These are phyloP conservation scores for Luvunga scandens DNA, from an alignment of 345 rosid species.

Conservation along the genomic window DNA sequence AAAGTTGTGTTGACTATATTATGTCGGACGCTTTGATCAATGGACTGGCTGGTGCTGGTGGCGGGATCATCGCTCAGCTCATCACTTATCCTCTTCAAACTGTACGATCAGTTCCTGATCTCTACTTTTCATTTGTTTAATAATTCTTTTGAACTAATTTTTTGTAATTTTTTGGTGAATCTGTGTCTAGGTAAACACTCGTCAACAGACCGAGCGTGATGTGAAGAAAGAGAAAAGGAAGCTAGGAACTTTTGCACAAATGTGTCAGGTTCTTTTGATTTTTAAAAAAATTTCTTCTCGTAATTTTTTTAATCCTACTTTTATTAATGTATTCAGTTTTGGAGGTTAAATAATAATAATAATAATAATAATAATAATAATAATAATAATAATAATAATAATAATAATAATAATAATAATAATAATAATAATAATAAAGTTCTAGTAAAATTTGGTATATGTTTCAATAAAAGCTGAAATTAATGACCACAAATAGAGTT, in stretches of 20 bases:
- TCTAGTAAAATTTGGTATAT: neutral
- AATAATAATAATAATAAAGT: too few species aligned
- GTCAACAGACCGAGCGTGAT: constrained; percentile 97
- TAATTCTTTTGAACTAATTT: neutral
- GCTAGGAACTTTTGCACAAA: constrained; percentile 67
- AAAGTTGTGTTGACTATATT: constrained; percentile 35
- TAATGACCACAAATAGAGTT: neutral
- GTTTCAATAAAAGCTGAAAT: neutral
- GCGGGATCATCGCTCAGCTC: constrained; percentile 96
- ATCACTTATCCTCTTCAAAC: constrained; percentile 95
- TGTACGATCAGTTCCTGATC: constrained; percentile 32
- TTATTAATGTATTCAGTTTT: neutral
- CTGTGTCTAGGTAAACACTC: constrained; percentile 72
- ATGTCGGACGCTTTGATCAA: constrained; percentile 98
- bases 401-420: too few species aligned
- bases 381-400: too few species aligned
- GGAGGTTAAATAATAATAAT: too few species aligned
- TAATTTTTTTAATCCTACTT: neutral
- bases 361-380: too few species aligned
- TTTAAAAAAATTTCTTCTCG: neutral
- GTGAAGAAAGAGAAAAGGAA: constrained; percentile 74
- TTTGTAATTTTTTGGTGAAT: constrained; percentile 4
- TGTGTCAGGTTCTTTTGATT: constrained; percentile 64
- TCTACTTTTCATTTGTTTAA: neutral
- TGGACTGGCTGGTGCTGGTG: constrained; percentile 95